These are phyloP conservation scores for Wickerhamiella brachini DNA, from an alignment of 805 yeast species.

Conservation along the genomic window DNA sequence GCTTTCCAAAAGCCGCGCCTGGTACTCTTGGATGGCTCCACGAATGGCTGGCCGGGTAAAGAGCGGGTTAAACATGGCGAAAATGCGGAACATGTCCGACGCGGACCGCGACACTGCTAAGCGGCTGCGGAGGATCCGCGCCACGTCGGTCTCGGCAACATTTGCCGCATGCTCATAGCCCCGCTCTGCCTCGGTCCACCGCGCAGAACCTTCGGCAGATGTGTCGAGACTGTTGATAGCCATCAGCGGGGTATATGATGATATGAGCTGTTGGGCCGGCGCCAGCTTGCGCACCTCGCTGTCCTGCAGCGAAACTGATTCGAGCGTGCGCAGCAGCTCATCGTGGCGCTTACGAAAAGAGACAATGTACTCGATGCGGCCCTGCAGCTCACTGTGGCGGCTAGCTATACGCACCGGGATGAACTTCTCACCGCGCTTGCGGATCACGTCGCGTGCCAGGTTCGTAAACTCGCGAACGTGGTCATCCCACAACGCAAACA, in stretches of 20 bases:
- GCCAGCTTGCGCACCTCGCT: constrained; percentile 16
- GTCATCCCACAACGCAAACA: constrained; percentile 38
- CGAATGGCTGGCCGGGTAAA: constrained; percentile 41
- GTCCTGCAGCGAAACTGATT: not conserved
- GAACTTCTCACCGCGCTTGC: constrained; percentile 62
- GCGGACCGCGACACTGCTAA: constrained; percentile 28
- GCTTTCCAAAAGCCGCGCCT: constrained; percentile 34
- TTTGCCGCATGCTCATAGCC: constrained; percentile 32
- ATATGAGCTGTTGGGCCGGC: constrained; percentile 25
- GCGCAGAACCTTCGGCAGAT: constrained; percentile 22
- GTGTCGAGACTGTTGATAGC: constrained; percentile 25
- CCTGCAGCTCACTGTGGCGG: constrained; percentile 28
- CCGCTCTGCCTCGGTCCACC: constrained; percentile 32
- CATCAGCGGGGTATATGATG: constrained; percentile 31
- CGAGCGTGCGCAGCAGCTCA: constrained; percentile 25
- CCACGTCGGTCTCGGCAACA: constrained; percentile 34
- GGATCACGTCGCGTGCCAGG: constrained; percentile 55
- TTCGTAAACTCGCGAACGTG: constrained; percentile 49
- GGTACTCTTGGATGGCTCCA: constrained; percentile 47
- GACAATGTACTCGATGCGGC: constrained; percentile 31
- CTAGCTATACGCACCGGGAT: constrained; percentile 48
- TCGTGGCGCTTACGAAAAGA: constrained; percentile 42
- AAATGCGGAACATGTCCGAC: constrained; percentile 37
- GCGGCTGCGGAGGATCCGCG: constrained; percentile 27
- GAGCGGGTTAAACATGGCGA: constrained; percentile 36